phyloP scores from a whole-genome alignment of 768 basidiomycete species.

The Mycena floridula region DNA sequence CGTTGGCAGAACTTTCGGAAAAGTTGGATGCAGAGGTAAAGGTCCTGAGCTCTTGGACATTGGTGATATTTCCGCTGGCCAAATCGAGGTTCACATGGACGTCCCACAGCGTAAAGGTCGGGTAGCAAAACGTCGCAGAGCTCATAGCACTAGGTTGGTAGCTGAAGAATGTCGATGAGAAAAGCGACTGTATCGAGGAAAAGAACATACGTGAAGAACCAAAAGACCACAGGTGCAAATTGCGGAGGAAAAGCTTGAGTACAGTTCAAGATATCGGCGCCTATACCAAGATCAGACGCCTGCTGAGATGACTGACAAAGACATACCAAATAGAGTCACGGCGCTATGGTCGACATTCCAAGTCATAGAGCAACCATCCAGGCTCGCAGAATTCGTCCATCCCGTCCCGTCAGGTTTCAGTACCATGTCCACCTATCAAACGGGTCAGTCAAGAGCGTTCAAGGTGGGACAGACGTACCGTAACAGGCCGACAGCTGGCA shows the following conservation, averaged over 20 bases:
- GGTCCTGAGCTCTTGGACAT: constrained; percentile 33
- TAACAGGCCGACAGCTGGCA: constrained; percentile 33
- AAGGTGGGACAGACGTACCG: constrained; percentile 18
- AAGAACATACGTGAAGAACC: constrained; percentile 44
- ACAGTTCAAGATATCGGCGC: constrained; percentile 24
- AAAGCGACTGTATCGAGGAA: too few species aligned
- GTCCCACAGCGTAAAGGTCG: constrained; percentile 37
- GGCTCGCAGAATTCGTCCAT: constrained; percentile 39
- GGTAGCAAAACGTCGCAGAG: constrained; percentile 43
- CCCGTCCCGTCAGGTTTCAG: constrained; percentile 20
- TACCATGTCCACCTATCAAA: constrained; percentile 31
- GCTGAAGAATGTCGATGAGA: too few species aligned
- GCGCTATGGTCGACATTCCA: constrained; percentile 36
- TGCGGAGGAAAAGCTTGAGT: constrained; percentile 18
- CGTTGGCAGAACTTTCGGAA: constrained; percentile 33
- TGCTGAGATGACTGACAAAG: neutral
- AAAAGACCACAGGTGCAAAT: constrained; percentile 47
- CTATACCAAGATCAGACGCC: constrained; percentile 11
- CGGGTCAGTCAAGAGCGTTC: neutral
- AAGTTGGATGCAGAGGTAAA: constrained; percentile 31
- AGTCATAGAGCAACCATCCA: constrained; percentile 31
- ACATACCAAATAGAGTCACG: constrained; percentile 36
- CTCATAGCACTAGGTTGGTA: constrained; percentile 30
- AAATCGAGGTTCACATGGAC: constrained; percentile 39
- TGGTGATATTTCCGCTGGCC: constrained; percentile 34